Evolutionary conservation across 2,329 filamentous ascomycete genomes (phyloP).

Genomic region (Cercospora nicotianae): DNA sequence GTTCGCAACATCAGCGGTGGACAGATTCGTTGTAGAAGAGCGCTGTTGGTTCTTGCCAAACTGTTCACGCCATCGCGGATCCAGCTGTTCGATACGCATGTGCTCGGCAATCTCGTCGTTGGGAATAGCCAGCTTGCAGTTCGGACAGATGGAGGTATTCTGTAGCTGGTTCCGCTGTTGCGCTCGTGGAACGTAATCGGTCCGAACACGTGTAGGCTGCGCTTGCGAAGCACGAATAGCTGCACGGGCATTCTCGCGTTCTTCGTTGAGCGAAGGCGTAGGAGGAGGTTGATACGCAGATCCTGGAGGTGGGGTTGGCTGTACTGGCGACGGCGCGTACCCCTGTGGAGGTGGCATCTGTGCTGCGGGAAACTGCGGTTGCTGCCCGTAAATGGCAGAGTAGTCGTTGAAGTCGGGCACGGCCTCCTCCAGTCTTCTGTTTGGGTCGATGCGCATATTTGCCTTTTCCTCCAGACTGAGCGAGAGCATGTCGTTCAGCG

Average conservation of each 20-base stretch:
- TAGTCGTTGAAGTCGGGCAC: constrained; percentile 72
- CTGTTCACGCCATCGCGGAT: constrained; percentile 94
- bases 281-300: constrained; percentile 23
- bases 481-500: constrained; percentile 86
- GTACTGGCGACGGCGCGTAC: constrained; percentile 29
- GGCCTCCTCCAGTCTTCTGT: constrained; percentile 88
- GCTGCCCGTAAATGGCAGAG: constrained; percentile 42
- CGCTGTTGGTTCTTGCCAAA: constrained; percentile 84
- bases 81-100: constrained; percentile 90
- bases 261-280: constrained; percentile 37
- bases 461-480: constrained; percentile 95
- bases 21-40: constrained; percentile 80
- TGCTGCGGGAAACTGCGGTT: constrained; percentile 32
- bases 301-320: constrained; percentile 37
- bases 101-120: constrained; percentile 86
- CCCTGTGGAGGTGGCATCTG: constrained; percentile 29
- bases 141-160: constrained; percentile 78
- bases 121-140: constrained; percentile 88
- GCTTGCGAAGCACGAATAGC: constrained; percentile 62
- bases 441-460: constrained; percentile 77
- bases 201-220: constrained; percentile 71
- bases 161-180: constrained; percentile 53
- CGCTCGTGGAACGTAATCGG: constrained; percentile 86
- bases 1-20: constrained; percentile 82
- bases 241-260: constrained; percentile 66